Evolutionary conservation across 768 basidiomycete species (phyloP), one percentile per base, ranked within the genome.

Genomic region (Suillus hirtellus): DNA sequence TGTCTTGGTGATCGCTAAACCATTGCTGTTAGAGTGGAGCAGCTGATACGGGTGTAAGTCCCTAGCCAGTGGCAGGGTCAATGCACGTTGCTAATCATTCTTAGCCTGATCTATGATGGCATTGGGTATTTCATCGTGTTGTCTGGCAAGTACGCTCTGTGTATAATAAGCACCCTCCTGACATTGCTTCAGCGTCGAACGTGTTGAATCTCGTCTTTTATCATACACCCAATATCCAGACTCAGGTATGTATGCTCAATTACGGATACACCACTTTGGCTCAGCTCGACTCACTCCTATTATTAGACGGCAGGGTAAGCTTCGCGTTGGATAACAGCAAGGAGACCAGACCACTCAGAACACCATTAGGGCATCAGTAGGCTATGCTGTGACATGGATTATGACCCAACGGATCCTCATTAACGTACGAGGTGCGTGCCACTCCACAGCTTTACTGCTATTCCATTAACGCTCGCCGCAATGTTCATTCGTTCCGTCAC

Each of bases 31-130:
- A 82, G 67, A 81, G 80, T 31, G 61, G 67, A 37, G 59, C 67
- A 42, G 68, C 67, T 60, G 66, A 67, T 17, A 68, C 72, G 75
- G 72, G 11, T 9, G 73, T 68, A 10, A 15, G 17, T n/a, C 14
- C 50, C 53, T 21, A 5, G 24, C 58, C 31, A 42, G 12, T 49
- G 7, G 7, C 12, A 59, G n/a, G 1, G 38, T 65, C 27, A 68
- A 64, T 60, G 21, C 1, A 31, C 9, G 3, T 55, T 37, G 21
- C 37, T 24, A 21, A 55, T 38, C 47, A 66, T 19, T 19, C 40
- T 2, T 65, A 89, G 87, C 75, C 85, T 89, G 84, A 74, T 90
- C 6, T 86, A 85, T 61, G 87, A 90, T 65, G 87, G 86, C 55
- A 68, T 88, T 34, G 79, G 81, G 10, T 88, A 86, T 67, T 83